These are phyloP conservation scores for Pseudoturritis turrita DNA, from an alignment of 345 rosid species.

Conservation along the genomic window DNA sequence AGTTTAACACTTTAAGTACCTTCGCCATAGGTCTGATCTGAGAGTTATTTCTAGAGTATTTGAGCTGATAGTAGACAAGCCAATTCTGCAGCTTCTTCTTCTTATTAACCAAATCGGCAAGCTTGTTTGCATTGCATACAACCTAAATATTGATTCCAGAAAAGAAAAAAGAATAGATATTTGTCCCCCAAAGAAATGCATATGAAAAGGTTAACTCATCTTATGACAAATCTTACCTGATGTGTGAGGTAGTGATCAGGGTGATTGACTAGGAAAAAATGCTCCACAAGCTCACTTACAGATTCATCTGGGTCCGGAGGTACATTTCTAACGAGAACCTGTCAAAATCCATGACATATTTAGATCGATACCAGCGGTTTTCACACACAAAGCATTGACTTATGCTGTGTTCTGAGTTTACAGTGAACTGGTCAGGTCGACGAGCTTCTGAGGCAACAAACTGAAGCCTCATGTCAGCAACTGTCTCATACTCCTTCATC, in stretches of 20 bases:
- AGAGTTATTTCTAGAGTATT: conserved; percentile 48
- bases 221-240: conserved; percentile 40
- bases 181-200: not conserved
- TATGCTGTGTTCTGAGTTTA: conserved; percentile 24
- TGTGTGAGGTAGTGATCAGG: conserved; percentile 73
- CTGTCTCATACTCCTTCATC: conserved; percentile 71
- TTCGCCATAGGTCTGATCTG: conserved; percentile 49
- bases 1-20: conserved; percentile 39
- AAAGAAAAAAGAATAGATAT: not conserved
- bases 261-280: conserved; percentile 80
- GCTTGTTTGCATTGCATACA: conserved; percentile 80
- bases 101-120: conserved; percentile 67
- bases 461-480: conserved; percentile 78
- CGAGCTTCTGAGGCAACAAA: conserved; percentile 79
- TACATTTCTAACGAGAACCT: conserved; percentile 84
- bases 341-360: not conserved
- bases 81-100: conserved; percentile 70
- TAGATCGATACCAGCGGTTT: not conserved
- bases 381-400: not conserved
- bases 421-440: conserved; percentile 91
- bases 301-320: conserved; percentile 77
- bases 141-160: conserved; percentile 42
- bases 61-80: conserved; percentile 80
- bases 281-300: conserved; percentile 81
- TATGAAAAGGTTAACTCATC: not conserved